Conservation (phyloP, 2,329 filamentous ascomycete genomes). For the Coniochaeta pulveracea region DNA sequence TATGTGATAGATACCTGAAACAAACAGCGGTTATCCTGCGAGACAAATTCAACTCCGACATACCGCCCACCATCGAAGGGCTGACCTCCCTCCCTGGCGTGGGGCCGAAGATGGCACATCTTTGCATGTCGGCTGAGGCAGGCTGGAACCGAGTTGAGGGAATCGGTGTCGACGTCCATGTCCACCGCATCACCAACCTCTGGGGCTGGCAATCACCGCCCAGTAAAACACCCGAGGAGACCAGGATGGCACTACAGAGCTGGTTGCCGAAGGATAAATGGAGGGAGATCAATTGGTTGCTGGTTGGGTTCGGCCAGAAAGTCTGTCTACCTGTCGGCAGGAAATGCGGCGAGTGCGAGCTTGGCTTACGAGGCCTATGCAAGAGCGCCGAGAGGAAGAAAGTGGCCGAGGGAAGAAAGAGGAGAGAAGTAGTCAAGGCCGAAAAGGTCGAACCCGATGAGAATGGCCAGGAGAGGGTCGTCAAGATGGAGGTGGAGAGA, state of each 20-base stretch:
- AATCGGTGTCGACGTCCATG: constrained; percentile 90
- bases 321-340: constrained; percentile 72
- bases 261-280: constrained; percentile 81
- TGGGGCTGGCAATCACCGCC: constrained; percentile 71
- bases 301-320: constrained; percentile 82
- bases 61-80: constrained; percentile 66
- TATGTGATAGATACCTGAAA: constrained; percentile 47
- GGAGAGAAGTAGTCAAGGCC: constrained; percentile 23
- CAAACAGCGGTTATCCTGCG: constrained; percentile 60
- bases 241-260: constrained; percentile 59
- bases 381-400: constrained; percentile 57
- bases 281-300: constrained; percentile 84
- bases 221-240: constrained; percentile 73
- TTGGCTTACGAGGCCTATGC: constrained; percentile 69
- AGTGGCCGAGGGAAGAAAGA: constrained; percentile 43
- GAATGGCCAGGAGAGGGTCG: constrained; percentile 16
- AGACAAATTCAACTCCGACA: constrained; percentile 61
- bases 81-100: constrained; percentile 74
- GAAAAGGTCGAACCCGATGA: constrained; percentile 17
- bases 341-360: constrained; percentile 74
- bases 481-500: constrained; percentile 15
- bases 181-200: constrained; percentile 86
- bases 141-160: constrained; percentile 55
- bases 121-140: constrained; percentile 62
- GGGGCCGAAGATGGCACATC: constrained; percentile 89